Conservation (phyloP, 495 filamentous ascomycete genomes). For the Trichoderma asperelloides region DNA sequence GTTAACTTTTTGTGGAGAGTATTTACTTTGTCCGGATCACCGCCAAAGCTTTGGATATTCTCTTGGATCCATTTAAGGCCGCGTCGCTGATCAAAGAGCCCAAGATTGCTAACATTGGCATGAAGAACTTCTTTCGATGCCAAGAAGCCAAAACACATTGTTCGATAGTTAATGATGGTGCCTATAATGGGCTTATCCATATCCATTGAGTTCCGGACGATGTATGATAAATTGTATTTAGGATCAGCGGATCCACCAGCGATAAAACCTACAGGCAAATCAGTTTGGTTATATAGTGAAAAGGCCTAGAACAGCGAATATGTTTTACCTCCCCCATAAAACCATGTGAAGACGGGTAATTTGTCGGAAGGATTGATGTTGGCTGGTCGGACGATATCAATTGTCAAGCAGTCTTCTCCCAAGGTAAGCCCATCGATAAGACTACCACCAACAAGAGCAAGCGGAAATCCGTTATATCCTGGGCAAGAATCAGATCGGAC, state of each 20-base stretch:
- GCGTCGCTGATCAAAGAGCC: slow-evolving; percentile 48
- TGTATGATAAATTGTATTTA: neutral
- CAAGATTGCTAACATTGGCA: slow-evolving; percentile 47
- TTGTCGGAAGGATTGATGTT: neutral
- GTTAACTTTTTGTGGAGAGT: neutral
- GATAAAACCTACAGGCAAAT: neutral
- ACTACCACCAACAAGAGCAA: neutral
- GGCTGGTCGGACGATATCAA: neutral
- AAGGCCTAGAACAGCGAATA: neutral
- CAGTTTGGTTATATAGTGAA: neutral
- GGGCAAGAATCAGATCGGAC: slow-evolving; percentile 40
- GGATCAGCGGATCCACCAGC: neutral
- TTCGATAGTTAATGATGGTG: slow-evolving; percentile 53
- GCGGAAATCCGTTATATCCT: slow-evolving; percentile 26
- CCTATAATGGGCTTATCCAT: slow-evolving; percentile 27
- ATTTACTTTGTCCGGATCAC: neutral
- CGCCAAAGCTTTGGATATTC: neutral
- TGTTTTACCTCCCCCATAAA: neutral
- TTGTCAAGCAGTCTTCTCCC: neutral
- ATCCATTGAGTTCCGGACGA: neutral
- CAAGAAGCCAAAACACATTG: slow-evolving; percentile 47
- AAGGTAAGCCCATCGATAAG: neutral
- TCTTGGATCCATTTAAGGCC: slow-evolving; percentile 49
- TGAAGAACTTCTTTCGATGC: slow-evolving; percentile 25
- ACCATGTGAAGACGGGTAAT: neutral